Percentiles rank a stretch among this genome's conserved stretches.
These are phyloP conservation scores for Podaxis sp. DNA, from an alignment of 768 basidiomycete genomes.

Conservation along the genomic window DNA sequence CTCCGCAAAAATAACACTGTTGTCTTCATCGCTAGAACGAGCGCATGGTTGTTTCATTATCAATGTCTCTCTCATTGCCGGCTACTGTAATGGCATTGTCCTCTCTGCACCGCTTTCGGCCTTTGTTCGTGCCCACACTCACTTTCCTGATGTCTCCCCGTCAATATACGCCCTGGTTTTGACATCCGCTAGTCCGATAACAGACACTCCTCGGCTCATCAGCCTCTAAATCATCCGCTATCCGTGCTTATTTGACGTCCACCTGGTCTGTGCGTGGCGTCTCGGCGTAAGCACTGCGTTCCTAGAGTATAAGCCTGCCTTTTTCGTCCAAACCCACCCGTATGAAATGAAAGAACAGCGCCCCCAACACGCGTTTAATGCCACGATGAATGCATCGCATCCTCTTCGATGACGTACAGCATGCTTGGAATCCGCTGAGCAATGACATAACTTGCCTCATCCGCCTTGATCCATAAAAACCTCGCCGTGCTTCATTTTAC, in stretches of 20 bases:
- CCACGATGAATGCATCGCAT: background rate
- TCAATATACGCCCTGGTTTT: background rate
- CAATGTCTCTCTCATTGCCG: too few species aligned
- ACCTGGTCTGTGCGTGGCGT: constrained; percentile 7
- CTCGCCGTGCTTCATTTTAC: background rate
- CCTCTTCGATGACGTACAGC: constrained; percentile 6
- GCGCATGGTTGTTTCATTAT: too few species aligned
- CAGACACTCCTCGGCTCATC: background rate
- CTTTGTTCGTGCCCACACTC: too few species aligned
- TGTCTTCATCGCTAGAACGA: too few species aligned
- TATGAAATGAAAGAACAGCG: constrained; percentile 1
- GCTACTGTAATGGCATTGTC: too few species aligned
- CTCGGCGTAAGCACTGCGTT: background rate
- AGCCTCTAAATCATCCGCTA: background rate
- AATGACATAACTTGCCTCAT: constrained; percentile 7
- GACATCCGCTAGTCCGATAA: background rate
- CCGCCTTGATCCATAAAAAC: constrained; percentile 11
- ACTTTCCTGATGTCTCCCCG: background rate
- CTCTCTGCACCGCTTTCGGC: too few species aligned
- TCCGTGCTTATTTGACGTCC: background rate
- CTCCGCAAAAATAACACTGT: too few species aligned
- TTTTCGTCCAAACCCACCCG: background rate
- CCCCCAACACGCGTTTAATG: background rate
- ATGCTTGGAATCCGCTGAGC: background rate
- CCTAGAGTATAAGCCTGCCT: background rate